Conservation (phyloP, 108 stramenopile species). For the Skeletonema marinoi region DNA sequence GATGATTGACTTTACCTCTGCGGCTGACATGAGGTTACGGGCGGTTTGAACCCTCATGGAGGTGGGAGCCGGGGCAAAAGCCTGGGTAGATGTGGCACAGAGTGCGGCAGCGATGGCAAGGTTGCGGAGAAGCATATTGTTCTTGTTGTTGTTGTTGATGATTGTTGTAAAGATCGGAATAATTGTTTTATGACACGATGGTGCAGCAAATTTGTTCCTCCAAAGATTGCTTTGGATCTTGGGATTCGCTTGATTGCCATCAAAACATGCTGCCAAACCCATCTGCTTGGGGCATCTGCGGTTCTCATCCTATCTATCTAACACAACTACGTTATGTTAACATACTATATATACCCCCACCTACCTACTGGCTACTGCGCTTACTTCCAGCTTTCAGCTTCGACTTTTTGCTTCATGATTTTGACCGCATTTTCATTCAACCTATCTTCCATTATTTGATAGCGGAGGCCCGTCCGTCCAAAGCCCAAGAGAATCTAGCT, state of each 20-base stretch:
- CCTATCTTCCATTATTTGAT: no score
- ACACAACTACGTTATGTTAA: no score
- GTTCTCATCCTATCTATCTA: background rate
- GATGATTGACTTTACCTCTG: slow-evolving; percentile 63
- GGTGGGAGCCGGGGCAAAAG: slow-evolving; percentile 16
- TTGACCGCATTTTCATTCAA: no score
- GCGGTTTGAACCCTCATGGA: slow-evolving; percentile 49
- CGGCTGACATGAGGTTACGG: slow-evolving; percentile 62
- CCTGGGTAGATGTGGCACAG: slow-evolving; percentile 26
- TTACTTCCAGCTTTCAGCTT: no score
- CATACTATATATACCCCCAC: no score
- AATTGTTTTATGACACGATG: background rate
- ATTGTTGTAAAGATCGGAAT: background rate
- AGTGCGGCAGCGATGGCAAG: slow-evolving; percentile 37
- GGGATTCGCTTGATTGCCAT: background rate
- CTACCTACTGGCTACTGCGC: no score
- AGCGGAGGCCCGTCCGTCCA: no score
- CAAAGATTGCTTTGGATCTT: background rate
- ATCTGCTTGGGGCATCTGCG: background rate
- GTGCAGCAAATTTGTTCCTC: background rate
- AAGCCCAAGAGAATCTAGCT: no score
- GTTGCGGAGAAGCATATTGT: slow-evolving; percentile 40
- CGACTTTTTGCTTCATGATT: no score
- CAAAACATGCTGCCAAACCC: background rate
- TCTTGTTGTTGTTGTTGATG: background rate